Evolutionary conservation across 495 filamentous ascomycete genomes (phyloP), one percentile per base, ranked within the genome.

Genomic region (Lichenothelia convexa): DNA sequence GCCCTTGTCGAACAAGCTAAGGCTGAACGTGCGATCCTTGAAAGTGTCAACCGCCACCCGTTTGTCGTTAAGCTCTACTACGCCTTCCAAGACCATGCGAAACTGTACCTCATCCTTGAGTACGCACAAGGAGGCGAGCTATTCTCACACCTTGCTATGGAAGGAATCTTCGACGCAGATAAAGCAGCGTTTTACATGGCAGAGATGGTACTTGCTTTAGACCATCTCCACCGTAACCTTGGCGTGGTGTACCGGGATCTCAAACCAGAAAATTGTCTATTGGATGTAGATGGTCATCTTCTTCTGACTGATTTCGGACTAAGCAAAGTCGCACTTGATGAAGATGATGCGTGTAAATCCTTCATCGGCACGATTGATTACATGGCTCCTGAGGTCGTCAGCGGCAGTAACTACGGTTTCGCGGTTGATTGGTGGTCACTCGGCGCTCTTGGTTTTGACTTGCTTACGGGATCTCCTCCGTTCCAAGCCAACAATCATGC

Each of bases 401-500:
- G 65, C 30, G 81, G 82, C 41, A 70, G 78, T 42, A 71, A 71
- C 45, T 97, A 97, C 55, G 85, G 84, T 53, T 83, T 82, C 53
- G 75, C 81, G 12, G 91, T 93, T 23, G 89, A 97, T 62, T 97
- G 86, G 86, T 97, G 89, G 89, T 91, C 86, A 3, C 75, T 97
- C 21, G 89, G 91, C 18, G 83, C 86, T 15, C 63, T 97, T 23
- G 84, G 81, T 31, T 87, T 73, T 53, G 89, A 97, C 54, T 70
- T 97, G 12, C 70, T 97, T 49, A 93, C 85, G 8, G 89, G 91
- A 22, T 67, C 68, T 5, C 81, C 86, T 1, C 91, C 91, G 1
- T 97, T 95, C 63, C 71, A 69, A 37, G 89, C 79, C 20, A 75
- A 75, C 58, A 94, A 93, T 59, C 70, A 89, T 48, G 68, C 79